Conservation (phyloP, 768 basidiomycete species). For the Glaciozyma martinii region DNA sequence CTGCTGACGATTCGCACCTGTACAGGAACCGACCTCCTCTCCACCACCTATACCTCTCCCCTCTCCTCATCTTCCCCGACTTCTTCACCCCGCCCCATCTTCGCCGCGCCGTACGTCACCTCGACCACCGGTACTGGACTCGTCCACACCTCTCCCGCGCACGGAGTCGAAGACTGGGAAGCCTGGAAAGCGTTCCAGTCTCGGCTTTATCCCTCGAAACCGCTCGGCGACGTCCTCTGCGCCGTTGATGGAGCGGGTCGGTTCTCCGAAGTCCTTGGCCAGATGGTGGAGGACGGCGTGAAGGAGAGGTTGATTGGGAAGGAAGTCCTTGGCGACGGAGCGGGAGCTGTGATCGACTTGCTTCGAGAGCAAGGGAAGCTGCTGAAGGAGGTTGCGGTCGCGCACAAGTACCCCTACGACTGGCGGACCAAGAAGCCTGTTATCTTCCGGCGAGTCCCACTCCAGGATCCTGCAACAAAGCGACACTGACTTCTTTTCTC, state of each 20-base stretch:
- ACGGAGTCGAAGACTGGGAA: conserved; percentile 85
- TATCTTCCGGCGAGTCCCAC: conserved; percentile 62
- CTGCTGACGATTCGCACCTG: background rate
- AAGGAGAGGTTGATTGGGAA: conserved; percentile 53
- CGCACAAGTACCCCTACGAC: conserved; percentile 89
- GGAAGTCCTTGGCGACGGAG: conserved; percentile 65
- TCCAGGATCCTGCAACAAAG: too few species aligned
- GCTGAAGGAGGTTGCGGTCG: conserved; percentile 59
- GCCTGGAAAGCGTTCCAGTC: conserved; percentile 46
- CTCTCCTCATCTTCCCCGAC: conserved; percentile 44
- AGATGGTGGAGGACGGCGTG: conserved; percentile 50
- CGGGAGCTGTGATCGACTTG: conserved; percentile 55
- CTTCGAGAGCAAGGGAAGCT: conserved; percentile 50
- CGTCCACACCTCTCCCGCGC: conserved; percentile 91
- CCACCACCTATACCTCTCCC: conserved; percentile 52
- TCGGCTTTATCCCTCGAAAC: background rate
- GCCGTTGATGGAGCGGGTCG: conserved; percentile 72
- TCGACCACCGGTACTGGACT: conserved; percentile 84
- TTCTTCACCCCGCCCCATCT: conserved; percentile 43
- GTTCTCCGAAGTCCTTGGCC: conserved; percentile 54
- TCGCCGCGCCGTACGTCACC: conserved; percentile 69
- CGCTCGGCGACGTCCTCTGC: conserved; percentile 51
- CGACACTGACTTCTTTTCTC: background rate
- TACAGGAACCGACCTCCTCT: conserved; percentile 51
- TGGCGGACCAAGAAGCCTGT: conserved; percentile 92